Conservation (phyloP, 345 rosid genomes). For the Sapria himalayana region DNA sequence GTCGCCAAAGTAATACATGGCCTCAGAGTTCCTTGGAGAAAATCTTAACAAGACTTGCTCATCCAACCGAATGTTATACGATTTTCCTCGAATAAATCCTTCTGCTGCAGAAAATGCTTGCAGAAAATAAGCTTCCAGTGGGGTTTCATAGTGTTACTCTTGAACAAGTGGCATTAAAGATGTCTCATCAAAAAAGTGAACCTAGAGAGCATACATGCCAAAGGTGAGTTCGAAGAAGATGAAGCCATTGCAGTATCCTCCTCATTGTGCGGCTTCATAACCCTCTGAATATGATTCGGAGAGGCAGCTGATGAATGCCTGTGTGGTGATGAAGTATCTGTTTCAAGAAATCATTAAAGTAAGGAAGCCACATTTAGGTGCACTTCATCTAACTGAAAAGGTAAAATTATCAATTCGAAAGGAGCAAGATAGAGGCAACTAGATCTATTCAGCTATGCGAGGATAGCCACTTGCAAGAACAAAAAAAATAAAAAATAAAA, state of each 20-base stretch:
- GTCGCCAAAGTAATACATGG: conserved; percentile 88
- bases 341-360: conserved; percentile 9
- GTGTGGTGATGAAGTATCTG: conserved; percentile 23
- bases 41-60: conserved; percentile 72
- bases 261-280: conserved; percentile 15
- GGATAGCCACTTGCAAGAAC: too few relatives aligned
- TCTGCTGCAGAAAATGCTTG: conserved; percentile 64
- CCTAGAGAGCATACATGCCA: conserved; percentile 46
- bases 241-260: conserved; percentile 22
- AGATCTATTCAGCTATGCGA: too few relatives aligned
- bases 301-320: conserved; percentile 19
- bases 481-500: too few relatives aligned
- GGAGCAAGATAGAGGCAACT: too few relatives aligned
- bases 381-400: too few relatives aligned
- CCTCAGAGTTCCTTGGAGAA: conserved; percentile 77
- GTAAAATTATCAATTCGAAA: too few relatives aligned
- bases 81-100: conserved; percentile 84
- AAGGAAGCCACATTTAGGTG: too few relatives aligned
- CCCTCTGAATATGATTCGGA: conserved; percentile 26
- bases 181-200: too few relatives aligned
- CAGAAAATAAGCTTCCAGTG: conserved; percentile 22
- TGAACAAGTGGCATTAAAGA: too few relatives aligned
- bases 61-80: conserved; percentile 95
- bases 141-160: too few relatives aligned
- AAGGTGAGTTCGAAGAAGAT: conserved; percentile 18